Conservation (phyloP, 352 stramenopile genomes). For the Phytophthora pini region DNA sequence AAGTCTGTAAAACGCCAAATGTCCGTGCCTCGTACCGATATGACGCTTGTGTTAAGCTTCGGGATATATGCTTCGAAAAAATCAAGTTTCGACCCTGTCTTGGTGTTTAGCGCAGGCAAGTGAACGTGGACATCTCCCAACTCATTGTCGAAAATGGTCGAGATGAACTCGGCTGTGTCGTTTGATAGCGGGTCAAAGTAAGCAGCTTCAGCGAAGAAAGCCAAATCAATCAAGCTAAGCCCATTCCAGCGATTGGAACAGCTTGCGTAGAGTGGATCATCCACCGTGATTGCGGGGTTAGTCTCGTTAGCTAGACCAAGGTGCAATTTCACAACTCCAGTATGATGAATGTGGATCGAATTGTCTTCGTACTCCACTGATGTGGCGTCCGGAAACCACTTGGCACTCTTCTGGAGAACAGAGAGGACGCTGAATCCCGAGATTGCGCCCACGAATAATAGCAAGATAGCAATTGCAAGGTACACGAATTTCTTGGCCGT, state of each 20-base stretch:
- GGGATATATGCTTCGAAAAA: conserved; percentile 87
- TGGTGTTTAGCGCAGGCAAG: conserved; percentile 77
- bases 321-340: conserved; percentile 85
- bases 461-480: conserved; percentile 62
- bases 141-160: conserved; percentile 63
- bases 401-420: conserved; percentile 65
- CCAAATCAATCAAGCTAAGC: conserved; percentile 82
- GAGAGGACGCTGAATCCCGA: conserved; percentile 82
- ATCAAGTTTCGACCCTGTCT: conserved; percentile 84
- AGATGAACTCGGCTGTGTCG: conserved; percentile 71
- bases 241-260: conserved; percentile 81
- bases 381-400: conserved; percentile 85
- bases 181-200: conserved; percentile 91
- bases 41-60: conserved; percentile 84
- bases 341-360: conserved; percentile 86
- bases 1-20: conserved; percentile 92
- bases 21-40: conserved; percentile 89
- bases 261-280: conserved; percentile 73
- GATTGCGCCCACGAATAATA: conserved; percentile 73
- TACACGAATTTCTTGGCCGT: conserved; percentile 73
- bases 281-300: conserved; percentile 42
- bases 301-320: conserved; percentile 66
- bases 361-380: conserved; percentile 69
- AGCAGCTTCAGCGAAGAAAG: conserved; percentile 84
- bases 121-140: conserved; percentile 59